Conservation (phyloP, 805 yeast species). For the Pichia manshurica region DNA sequence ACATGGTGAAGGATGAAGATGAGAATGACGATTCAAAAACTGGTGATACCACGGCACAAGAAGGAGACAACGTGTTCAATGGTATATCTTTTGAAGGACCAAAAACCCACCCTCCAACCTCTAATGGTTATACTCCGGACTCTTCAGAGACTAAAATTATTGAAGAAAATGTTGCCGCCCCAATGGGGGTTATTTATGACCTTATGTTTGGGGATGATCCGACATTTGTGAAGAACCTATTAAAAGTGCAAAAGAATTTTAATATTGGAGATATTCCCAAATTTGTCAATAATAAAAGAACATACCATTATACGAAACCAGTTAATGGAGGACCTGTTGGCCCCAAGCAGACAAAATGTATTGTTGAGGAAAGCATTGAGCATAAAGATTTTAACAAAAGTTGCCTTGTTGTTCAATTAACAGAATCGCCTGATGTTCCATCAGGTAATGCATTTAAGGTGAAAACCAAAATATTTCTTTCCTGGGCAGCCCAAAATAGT, state of each 20-base stretch:
- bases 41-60: constrained; percentile 6
- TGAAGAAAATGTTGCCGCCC: constrained; percentile 48
- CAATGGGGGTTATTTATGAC: constrained; percentile 55
- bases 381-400: constrained; percentile 42
- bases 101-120: constrained; percentile 30
- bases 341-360: constrained; percentile 68
- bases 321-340: constrained; percentile 63
- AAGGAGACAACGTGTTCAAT: constrained; percentile 26
- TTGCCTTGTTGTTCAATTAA: constrained; percentile 48
- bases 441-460: constrained; percentile 65
- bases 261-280: constrained; percentile 47
- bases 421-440: constrained; percentile 80
- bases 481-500: constrained; percentile 56
- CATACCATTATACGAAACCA: constrained; percentile 58
- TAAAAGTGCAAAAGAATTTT: constrained; percentile 59
- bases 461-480: constrained; percentile 48
- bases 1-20: constrained; percentile 29
- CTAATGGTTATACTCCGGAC: constrained; percentile 37
- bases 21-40: constrained; percentile 15
- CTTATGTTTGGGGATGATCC: constrained; percentile 60
- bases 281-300: constrained; percentile 35
- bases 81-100: constrained; percentile 40
- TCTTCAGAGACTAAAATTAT: constrained; percentile 49
- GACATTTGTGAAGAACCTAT: constrained; percentile 36
- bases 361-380: constrained; percentile 54